A percentile compares a stretch with the other conserved stretches of the same genome.
These are phyloP conservation scores for Candida albicans DNA, from an alignment of 1,139 yeast genomes.

Conservation along the genomic window DNA sequence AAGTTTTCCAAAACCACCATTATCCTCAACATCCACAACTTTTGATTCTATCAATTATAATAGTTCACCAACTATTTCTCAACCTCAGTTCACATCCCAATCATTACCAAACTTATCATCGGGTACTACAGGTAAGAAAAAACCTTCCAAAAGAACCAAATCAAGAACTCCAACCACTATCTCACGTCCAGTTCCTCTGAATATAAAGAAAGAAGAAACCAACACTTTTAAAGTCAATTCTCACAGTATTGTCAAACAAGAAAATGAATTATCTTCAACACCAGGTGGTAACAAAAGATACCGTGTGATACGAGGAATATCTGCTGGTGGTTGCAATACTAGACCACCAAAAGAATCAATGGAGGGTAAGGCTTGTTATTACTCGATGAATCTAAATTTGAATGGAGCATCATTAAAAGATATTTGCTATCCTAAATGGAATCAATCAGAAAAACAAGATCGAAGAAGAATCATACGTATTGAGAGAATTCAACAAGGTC, in stretches of 20 bases:
- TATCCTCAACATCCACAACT: conserved; percentile 10
- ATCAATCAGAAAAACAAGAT: conserved; percentile 43
- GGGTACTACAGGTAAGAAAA: not conserved
- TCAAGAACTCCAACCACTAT: not conserved
- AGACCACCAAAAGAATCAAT: conserved; percentile 52
- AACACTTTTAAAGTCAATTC: not conserved
- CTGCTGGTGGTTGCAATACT: conserved; percentile 59
- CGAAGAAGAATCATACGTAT: conserved; percentile 58
- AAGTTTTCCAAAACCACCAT: conserved; percentile 7
- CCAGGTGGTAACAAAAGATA: conserved; percentile 22
- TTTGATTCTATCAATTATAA: conserved; percentile 9
- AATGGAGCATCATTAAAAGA: conserved; percentile 46
- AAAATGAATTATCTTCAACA: conserved; percentile 1
- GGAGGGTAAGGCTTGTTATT: conserved; percentile 32
- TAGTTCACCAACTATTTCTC: conserved; percentile 5
- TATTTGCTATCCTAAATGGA: conserved; percentile 54
- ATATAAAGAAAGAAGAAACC: conserved; percentile 3
- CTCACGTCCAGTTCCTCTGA: conserved; percentile 1
- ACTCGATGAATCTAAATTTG: conserved; percentile 49
- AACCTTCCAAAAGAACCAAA: not conserved
- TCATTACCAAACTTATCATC: not conserved
- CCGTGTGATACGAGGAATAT: conserved; percentile 54
- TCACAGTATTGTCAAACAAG: not conserved
- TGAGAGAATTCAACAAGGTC: conserved; percentile 52
- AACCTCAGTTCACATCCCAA: conserved; percentile 1